Base-by-base conservation (phyloP, 768 basidiomycete genomes). In the Cystofilobasidium ferigula region DNA sequence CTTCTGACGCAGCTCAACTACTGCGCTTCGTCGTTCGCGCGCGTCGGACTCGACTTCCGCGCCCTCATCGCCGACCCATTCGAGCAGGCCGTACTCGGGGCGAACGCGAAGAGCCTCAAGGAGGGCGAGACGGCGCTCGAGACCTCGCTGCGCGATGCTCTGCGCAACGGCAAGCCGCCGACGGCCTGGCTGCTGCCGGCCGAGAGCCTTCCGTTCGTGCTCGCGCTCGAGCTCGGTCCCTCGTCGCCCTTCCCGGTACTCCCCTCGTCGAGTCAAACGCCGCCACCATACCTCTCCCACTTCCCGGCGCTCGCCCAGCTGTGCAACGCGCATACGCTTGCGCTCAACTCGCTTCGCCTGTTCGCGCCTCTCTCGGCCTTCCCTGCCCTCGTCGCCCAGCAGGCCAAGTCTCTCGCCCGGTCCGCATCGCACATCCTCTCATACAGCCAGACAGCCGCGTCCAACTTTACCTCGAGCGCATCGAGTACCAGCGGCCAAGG, bases 1-100 rank as follows among this genome's bases (percentile, higher is more conserved):
- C 81, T 92, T 48, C 83, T 95, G 65, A 94, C 92, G 0, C 94
- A 98, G 71, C 82, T 98, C 53, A 87, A 88, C 16, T 97, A 98
- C 76, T 95, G 93, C 74, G 85, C 91, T 10, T 84, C 85, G 22
- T 91, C 92, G 0, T 95, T 95, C 72, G 81, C 89, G 0, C 84
- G 92, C n/a, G 82, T 94, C 20, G 94, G 94, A 0, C 81, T 94
- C 71, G 93, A 95, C 73, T 98, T 99, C 75, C 83, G 85, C 36
- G 76, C 80, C 0, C 76, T 86, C 22, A 77, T 95, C 35, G 81
- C 81, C 3, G 80, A 81, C n/a, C 78, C 87, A 3, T 85, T 92
- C 73, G 80, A 80, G 43, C 75, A 78, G 53, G 86, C 87, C 1
- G 85, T 91, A 14, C 73, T 81, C 4, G 74, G 77, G 32, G 81